A percentile compares a stretch with the other conserved stretches of the same genome.
These are phyloP conservation scores for Cystobasidiaceae sp. DNA, from an alignment of 1,284 basidiomycete species.

Conservation along the genomic window DNA sequence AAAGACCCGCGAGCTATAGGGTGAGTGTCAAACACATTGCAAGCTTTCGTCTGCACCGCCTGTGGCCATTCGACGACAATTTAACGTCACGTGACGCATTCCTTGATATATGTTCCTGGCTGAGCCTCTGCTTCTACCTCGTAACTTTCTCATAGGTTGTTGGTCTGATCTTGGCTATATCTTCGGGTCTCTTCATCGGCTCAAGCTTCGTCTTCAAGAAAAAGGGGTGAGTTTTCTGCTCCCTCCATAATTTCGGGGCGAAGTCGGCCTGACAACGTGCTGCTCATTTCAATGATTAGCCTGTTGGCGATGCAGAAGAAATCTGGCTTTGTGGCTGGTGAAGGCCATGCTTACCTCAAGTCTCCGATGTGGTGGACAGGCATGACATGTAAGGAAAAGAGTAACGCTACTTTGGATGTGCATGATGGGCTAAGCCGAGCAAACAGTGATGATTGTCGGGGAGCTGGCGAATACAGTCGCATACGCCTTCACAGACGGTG, in stretches of 20 bases:
- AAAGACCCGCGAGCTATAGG: slow-evolving; percentile 22
- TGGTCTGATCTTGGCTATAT: slow-evolving; percentile 70
- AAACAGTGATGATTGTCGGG: slow-evolving; percentile 49
- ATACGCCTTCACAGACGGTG: slow-evolving; percentile 86
- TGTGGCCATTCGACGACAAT: too few relatives aligned
- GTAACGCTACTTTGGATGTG: too few relatives aligned
- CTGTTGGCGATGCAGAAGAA: slow-evolving; percentile 47
- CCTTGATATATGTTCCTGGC: too few relatives aligned
- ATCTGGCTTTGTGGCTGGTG: slow-evolving; percentile 63
- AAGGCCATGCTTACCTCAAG: slow-evolving; percentile 92
- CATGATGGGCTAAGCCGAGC: too few relatives aligned
- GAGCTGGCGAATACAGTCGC: slow-evolving; percentile 69
- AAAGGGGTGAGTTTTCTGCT: slow-evolving; percentile 60
- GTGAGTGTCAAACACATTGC: too few relatives aligned
- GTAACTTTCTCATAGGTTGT: slow-evolving; percentile 47
- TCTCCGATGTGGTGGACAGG: slow-evolving; percentile 72
- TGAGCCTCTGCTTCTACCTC: not conserved
- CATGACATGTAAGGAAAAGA: slow-evolving; percentile 48
- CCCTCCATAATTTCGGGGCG: too few relatives aligned
- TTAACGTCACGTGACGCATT: too few relatives aligned
- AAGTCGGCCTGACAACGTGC: too few relatives aligned
- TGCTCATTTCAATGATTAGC: slow-evolving; percentile 32
- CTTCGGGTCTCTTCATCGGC: slow-evolving; percentile 83
- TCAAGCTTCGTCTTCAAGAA: slow-evolving; percentile 74
- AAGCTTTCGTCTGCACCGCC: too few relatives aligned